A percentile compares a stretch with the other conserved stretches of the same genome.
Conservation (phyloP, 495 filamentous ascomycete species). For the Neurospora tetraspora region DNA sequence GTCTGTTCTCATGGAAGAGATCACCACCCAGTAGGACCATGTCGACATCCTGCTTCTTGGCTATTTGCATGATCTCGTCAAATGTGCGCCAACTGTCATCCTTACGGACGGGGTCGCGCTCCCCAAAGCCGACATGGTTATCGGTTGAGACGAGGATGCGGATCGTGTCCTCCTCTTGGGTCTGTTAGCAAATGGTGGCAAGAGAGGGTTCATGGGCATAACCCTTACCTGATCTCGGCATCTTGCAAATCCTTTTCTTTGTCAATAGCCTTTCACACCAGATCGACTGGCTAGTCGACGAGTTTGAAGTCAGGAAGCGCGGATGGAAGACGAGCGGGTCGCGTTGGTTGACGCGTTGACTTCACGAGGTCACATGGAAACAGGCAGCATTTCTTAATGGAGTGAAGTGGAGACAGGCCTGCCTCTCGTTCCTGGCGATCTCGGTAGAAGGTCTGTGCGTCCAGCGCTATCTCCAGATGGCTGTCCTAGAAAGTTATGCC, state of each 20-base stretch:
- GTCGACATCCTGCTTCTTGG: slow-evolving; percentile 80
- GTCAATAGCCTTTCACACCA: not conserved
- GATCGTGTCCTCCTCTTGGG: slow-evolving; percentile 73
- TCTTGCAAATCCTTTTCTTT: not conserved
- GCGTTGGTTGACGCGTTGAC: not conserved
- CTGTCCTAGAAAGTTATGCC: not conserved
- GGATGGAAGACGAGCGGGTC: not conserved
- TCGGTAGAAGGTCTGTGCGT: not conserved
- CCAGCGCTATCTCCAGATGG: not conserved
- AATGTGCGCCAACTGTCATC: slow-evolving; percentile 97
- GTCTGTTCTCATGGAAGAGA: slow-evolving; percentile 97
- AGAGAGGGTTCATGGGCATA: not conserved
- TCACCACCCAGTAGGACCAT: slow-evolving; percentile 95
- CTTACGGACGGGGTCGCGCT: slow-evolving; percentile 83
- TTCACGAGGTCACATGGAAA: not conserved
- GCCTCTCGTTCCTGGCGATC: not conserved
- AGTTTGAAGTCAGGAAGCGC: not conserved
- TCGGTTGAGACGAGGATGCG: slow-evolving; percentile 90
- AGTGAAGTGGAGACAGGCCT: not conserved
- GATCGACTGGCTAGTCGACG: not conserved
- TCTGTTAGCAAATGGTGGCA: not conserved
- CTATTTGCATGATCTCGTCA: slow-evolving; percentile 88
- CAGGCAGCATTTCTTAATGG: not conserved
- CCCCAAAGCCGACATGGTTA: slow-evolving; percentile 94
- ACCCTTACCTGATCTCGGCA: slow-evolving; percentile 17